These are phyloP conservation scores for Boletus vermiculosoides DNA, from an alignment of 768 basidiomycete species.

Conservation along the genomic window DNA sequence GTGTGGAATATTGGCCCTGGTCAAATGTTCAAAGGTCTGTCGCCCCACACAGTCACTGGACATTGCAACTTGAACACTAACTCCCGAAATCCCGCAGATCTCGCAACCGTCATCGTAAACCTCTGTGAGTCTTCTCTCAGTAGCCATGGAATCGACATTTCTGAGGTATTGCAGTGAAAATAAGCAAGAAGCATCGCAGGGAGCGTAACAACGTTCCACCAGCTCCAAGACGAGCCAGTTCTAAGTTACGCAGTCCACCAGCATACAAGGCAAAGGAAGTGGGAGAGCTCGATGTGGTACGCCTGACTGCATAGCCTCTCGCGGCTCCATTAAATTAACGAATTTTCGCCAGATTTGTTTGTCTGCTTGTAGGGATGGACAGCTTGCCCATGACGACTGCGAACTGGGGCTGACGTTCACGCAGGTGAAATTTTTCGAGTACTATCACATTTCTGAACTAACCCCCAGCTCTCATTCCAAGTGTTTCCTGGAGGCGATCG, in stretches of 20 bases:
- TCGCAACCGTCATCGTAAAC: not conserved
- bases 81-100: not conserved
- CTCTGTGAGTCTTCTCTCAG: slow-evolving; percentile 9
- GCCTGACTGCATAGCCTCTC: not conserved
- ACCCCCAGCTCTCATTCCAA: not conserved
- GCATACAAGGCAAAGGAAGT: slow-evolving; percentile 3
- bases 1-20: slow-evolving; percentile 15
- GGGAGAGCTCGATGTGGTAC: slow-evolving; percentile 21
- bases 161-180: slow-evolving; percentile 4
- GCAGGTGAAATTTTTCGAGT: slow-evolving; percentile 14
- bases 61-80: not conserved
- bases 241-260: slow-evolving; percentile 4
- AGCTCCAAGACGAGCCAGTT: slow-evolving; percentile 8
- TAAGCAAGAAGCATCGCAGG: not conserved
- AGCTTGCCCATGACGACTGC: slow-evolving; percentile 24
- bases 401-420: slow-evolving; percentile 22
- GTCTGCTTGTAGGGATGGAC: slow-evolving; percentile 28
- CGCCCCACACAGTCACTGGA: not conserved
- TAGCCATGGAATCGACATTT: not conserved
- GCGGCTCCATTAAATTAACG: not conserved
- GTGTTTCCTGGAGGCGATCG: slow-evolving; percentile 22
- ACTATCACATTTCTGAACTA: not conserved
- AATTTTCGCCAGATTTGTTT: slow-evolving; percentile 20
- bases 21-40: slow-evolving; percentile 17
- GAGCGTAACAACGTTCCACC: not conserved